phyloP scores from a whole-genome alignment of 768 basidiomycete genomes.

The Arthromyces matolae region DNA sequence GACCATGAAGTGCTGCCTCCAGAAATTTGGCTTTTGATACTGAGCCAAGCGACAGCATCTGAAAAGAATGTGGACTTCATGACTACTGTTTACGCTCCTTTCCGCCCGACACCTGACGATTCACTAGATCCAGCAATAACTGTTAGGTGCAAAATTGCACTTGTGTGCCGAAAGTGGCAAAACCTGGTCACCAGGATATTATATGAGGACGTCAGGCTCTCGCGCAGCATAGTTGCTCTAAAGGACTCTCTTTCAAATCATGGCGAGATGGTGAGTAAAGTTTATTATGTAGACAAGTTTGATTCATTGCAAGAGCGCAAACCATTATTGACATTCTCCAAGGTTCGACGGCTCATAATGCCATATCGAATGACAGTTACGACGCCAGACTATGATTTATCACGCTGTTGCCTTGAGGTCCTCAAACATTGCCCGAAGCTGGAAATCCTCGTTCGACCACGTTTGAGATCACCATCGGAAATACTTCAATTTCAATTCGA shows the following conservation, averaged over 20 bases:
- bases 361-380: conserved; percentile 55
- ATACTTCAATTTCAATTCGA: conserved; percentile 50
- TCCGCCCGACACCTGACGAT: conserved; percentile 35
- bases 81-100: conserved; percentile 40
- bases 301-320: too few relatives aligned
- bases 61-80: conserved; percentile 23
- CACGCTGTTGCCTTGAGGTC: conserved; percentile 40
- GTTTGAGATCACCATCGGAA: conserved; percentile 19
- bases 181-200: conserved; percentile 41
- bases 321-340: conserved; percentile 1
- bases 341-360: conserved; percentile 56
- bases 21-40: conserved; percentile 54
- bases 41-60: conserved; percentile 39
- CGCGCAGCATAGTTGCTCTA: conserved; percentile 27
- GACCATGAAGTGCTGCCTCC: conserved; percentile 36
- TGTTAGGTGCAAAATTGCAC: conserved; percentile 39
- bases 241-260: conserved; percentile 28
- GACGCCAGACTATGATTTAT: conserved; percentile 15
- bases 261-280: conserved; percentile 23
- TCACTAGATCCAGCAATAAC: conserved; percentile 24
- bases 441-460: conserved; percentile 53
- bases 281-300: too few relatives aligned
- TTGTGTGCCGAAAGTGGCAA: conserved; percentile 60
- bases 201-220: conserved; percentile 51
- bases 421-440: conserved; percentile 46